A percentile compares a stretch with the other conserved stretches of the same genome.
These are phyloP conservation scores for Ampelocalamus luodianensis DNA, from an alignment of 176 grass and related monocot genomes.

Conservation along the genomic window DNA sequence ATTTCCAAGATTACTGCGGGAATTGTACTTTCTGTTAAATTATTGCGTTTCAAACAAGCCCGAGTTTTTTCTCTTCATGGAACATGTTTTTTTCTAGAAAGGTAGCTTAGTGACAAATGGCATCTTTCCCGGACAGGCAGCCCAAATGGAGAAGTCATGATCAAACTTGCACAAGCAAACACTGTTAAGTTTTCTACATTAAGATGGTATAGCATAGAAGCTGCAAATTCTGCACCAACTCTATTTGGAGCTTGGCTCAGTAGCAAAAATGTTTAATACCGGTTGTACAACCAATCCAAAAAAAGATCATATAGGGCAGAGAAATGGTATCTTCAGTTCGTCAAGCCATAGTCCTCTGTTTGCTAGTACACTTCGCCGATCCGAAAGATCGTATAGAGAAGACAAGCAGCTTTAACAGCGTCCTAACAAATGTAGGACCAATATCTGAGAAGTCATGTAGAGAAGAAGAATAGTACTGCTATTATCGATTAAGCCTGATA, in stretches of 20 bases:
- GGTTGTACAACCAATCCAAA: not conserved
- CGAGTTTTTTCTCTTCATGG: not conserved
- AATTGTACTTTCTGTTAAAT: no score
- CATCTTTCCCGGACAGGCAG: not conserved
- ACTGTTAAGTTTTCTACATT: not conserved
- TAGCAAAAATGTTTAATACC: not conserved
- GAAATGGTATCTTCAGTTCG: not conserved
- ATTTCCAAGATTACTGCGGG: no score
- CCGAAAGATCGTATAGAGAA: no score
- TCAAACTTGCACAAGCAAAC: not conserved
- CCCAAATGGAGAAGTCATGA: not conserved
- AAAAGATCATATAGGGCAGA: not conserved
- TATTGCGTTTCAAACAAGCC: no score
- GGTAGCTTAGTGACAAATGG: slow-evolving; percentile 14
- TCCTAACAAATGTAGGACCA: no score
- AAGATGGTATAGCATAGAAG: not conserved
- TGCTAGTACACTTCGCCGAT: no score
- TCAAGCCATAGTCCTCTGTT: no score
- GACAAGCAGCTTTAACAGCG: no score
- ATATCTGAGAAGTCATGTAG: no score
- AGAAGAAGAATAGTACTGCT: no score
- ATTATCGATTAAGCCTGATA: no score
- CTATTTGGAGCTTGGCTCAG: not conserved
- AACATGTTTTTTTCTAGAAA: not conserved
- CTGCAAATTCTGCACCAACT: not conserved